Percentiles rank a stretch among this genome's conserved stretches.
Conservation (phyloP, 768 basidiomycete species). For the Cubamyces lactineus region DNA sequence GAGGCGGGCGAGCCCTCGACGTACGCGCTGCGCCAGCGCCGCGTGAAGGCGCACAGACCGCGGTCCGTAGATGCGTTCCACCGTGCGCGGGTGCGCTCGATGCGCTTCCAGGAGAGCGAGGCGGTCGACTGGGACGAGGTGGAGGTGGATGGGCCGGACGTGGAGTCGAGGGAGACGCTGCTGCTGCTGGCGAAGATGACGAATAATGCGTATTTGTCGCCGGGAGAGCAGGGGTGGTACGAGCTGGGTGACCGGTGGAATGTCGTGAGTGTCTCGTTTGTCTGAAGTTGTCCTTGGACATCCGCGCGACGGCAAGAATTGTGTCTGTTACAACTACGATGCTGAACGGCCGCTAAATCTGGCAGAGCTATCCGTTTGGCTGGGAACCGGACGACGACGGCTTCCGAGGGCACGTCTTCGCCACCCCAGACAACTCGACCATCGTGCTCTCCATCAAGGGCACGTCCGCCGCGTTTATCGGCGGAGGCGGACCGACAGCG, state of each 20-base stretch:
- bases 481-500: conserved; percentile 80
- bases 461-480: conserved; percentile 77
- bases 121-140: conserved; percentile 72
- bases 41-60: conserved; percentile 49
- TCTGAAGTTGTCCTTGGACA: background rate
- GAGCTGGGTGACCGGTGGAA: conserved; percentile 70
- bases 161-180: conserved; percentile 74
- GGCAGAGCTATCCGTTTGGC: conserved; percentile 79
- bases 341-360: background rate
- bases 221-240: conserved; percentile 75
- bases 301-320: background rate
- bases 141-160: conserved; percentile 74
- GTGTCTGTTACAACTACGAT: too few species aligned
- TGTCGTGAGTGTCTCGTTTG: conserved; percentile 39
- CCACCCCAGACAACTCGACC: conserved; percentile 78
- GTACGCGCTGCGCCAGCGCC: conserved; percentile 46
- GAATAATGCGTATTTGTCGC: conserved; percentile 82
- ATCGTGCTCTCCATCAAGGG: conserved; percentile 92
- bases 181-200: conserved; percentile 92
- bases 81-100: conserved; percentile 41
- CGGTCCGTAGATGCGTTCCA: conserved; percentile 46
- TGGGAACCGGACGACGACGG: conserved; percentile 91
- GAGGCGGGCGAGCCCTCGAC: conserved; percentile 28
- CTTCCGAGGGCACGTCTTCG: conserved; percentile 91
- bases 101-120: conserved; percentile 41